Evolutionary conservation across 192 early-diverging fungal species (phyloP), one percentile per base, ranked within the genome.

Genomic region (Phycomyces nitens): DNA sequence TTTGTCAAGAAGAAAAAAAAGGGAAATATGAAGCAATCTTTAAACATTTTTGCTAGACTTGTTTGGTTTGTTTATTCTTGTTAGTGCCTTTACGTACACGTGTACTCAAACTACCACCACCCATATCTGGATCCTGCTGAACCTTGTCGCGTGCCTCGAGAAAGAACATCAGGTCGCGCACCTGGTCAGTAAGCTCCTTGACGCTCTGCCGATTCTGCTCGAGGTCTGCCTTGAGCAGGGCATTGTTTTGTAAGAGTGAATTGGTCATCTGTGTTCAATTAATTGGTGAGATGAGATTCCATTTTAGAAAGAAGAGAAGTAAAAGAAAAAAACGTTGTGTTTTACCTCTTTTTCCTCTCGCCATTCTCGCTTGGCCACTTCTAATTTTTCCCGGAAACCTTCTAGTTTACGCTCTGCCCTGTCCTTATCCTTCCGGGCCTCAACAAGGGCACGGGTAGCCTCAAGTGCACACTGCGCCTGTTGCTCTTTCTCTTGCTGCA

Each of bases 111-210:
- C 51, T 63, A 15, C 62, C 62, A n/a, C 62, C 62, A 22, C 53
- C 62, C 22, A 63, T 27, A 10, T 63, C 62, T 53, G 62, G 50
- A n/a, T 63, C 38, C 14, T 39, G 50, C 38, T 62, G 60, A 11
- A 63, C 62, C 8, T 53, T 63, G 27, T 90, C 73, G 60, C 88
- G 85, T 15, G 89, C 87, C 20, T 92, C 85, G 29, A 99, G 70
- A 67, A 88, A 95, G 58, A 91, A 87, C 86, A 93, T 91, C 68
- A 99, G 71, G 67, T 99, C 95, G n/a, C 86, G 73, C 5, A 97
- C 83, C 79, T 97, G 92, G 44, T 95, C 94, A 62, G 81, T 79
- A 62, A 95, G 64, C 22, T 95, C 92, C 18, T 64, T 68, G 18
- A 92, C 79, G 47, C 77, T 77, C 0, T 71, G 62, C 24, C 87